Percentiles rank a stretch among this genome's conserved stretches.
Evolutionary conservation across 2,329 filamentous ascomycete species (phyloP).

Genomic region (Monilinia aucupariae): DNA sequence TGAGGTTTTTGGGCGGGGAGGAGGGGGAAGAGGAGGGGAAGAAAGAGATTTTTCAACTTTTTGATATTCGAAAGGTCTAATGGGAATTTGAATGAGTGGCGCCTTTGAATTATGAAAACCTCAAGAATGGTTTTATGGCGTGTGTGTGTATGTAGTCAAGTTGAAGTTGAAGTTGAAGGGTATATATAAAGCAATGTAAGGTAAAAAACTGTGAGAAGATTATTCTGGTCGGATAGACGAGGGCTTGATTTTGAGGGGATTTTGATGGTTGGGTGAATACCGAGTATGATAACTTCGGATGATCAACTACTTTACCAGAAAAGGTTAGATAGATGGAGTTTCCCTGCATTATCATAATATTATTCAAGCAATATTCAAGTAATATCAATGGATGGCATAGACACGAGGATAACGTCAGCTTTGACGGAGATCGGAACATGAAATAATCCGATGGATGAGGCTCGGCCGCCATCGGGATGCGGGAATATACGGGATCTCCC

Average conservation of each 20-base stretch:
- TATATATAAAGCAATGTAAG: background rate
- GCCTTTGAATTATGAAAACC: background rate
- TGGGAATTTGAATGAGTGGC: background rate
- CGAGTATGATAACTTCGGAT: constrained; percentile 18
- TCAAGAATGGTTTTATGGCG: background rate
- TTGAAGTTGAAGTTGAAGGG: background rate
- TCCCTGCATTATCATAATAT: no score
- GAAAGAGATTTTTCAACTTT: constrained; percentile 1
- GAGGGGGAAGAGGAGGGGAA: constrained; percentile 5
- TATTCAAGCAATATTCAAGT: no score
- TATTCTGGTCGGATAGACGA: background rate
- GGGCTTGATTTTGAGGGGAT: no score
- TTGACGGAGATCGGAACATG: background rate
- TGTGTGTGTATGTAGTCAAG: background rate
- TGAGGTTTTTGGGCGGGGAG: constrained; percentile 28
- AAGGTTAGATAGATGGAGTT: background rate
- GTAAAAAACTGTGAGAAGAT: background rate
- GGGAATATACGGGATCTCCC: no score
- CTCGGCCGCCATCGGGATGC: no score
- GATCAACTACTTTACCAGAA: constrained; percentile 6
- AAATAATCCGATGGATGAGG: background rate
- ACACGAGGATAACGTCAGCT: background rate
- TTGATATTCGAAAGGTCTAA: background rate
- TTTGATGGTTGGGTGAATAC: background rate
- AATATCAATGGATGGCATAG: no score